Conservation (phyloP, 2,329 filamentous ascomycete genomes). For the Cladosporium oxysporum region DNA sequence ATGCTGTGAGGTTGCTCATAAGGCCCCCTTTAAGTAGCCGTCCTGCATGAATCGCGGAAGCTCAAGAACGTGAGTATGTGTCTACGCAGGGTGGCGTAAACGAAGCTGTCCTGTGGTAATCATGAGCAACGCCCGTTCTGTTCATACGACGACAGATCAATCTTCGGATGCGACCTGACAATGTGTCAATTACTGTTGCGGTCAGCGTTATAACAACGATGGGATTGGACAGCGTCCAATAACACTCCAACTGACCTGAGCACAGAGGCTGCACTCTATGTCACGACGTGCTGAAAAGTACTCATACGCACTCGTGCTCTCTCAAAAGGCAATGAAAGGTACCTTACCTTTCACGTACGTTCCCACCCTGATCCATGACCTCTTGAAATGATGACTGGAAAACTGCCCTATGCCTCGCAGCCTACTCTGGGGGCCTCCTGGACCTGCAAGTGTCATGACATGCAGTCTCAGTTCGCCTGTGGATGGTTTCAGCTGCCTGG, state of each 20-base stretch:
- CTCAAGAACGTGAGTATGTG: not conserved
- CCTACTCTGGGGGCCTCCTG: not conserved
- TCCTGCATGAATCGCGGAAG: not conserved
- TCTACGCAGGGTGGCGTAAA: not conserved
- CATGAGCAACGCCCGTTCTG: not conserved
- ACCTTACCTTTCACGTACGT: not conserved
- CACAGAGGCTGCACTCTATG: not conserved
- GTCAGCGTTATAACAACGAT: too few species aligned
- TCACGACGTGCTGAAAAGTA: conserved; percentile 2
- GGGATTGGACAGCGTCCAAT: too few species aligned
- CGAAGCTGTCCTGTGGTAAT: not conserved
- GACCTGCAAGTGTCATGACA: not conserved
- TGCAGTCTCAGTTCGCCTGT: not conserved
- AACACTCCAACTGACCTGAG: too few species aligned
- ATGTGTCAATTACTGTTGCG: not conserved
- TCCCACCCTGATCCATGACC: not conserved
- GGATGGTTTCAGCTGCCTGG: not conserved
- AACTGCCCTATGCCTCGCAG: not conserved
- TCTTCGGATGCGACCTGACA: not conserved
- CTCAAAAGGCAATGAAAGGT: too few species aligned
- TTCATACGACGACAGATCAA: not conserved
- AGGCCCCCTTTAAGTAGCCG: not conserved
- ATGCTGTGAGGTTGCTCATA: not conserved
- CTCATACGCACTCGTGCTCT: not conserved
- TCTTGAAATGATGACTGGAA: not conserved